Evolutionary conservation across 768 basidiomycete genomes (phyloP).

Genomic region (Mycena albidolilacea): DNA sequence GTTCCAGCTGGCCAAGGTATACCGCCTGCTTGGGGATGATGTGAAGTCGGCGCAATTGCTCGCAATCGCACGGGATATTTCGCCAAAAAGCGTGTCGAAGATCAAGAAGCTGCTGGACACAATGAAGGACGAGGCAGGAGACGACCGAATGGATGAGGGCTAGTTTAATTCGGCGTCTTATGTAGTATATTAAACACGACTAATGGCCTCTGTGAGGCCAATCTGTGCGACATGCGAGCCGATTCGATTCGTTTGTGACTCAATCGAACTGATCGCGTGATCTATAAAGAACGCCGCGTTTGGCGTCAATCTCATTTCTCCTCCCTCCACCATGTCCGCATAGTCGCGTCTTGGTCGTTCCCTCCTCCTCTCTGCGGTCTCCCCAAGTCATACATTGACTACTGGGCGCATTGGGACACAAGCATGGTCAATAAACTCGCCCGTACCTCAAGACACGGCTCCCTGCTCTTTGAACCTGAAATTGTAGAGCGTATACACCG

Average conservation of each 20-base stretch:
- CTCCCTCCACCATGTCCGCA: slow-evolving; percentile 63
- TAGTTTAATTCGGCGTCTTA: slow-evolving; percentile 50
- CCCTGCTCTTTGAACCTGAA: slow-evolving; percentile 89
- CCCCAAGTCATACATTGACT: slow-evolving; percentile 56
- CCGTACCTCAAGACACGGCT: slow-evolving; percentile 88
- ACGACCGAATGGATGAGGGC: slow-evolving; percentile 84
- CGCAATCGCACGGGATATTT: slow-evolving; percentile 92
- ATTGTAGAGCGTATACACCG: slow-evolving; percentile 90
- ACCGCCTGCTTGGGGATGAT: slow-evolving; percentile 85
- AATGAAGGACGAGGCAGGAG: slow-evolving; percentile 70
- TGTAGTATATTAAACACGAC: slow-evolving; percentile 21
- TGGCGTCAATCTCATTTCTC: slow-evolving; percentile 36
- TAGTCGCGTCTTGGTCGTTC: slow-evolving; percentile 48
- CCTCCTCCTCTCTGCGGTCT: slow-evolving; percentile 51
- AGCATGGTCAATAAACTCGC: slow-evolving; percentile 89
- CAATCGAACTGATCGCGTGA: slow-evolving; percentile 42
- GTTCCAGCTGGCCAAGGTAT: slow-evolving; percentile 95
- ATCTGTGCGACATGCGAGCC: slow-evolving; percentile 36
- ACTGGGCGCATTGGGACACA: slow-evolving; percentile 55
- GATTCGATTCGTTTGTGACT: slow-evolving; percentile 40
- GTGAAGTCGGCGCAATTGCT: slow-evolving; percentile 88
- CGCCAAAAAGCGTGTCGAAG: slow-evolving; percentile 91
- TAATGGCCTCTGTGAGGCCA: slow-evolving; percentile 31
- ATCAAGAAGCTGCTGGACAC: slow-evolving; percentile 85
- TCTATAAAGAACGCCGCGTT: slow-evolving; percentile 46